Base-by-base conservation (phyloP, 257 asterid species). In the Plantago ovata region DNA sequence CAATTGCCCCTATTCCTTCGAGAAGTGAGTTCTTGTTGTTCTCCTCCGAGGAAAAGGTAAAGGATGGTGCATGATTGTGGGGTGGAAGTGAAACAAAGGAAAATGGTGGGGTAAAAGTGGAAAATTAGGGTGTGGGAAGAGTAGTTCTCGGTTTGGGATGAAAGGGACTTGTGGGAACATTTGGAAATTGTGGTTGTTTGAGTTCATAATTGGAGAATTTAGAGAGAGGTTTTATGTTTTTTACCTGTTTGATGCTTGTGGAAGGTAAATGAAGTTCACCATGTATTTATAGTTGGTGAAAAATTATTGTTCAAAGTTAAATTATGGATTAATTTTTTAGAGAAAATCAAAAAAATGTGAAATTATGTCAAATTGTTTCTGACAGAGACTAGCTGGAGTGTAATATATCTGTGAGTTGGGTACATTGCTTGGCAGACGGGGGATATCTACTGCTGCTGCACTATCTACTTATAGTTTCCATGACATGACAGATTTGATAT, bases 1-100 rank as follows among this genome's bases (percentile, higher is more conserved):
- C 96, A 20, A 88, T 79, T 13, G 95, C 96, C 14, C 81, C 96
- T 4, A 88, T 83, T 7, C 96, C 96, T 69, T 88, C 96, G 4
- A 88, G 96, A 56, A 67, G 36, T 49, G 54, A 14, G 43, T 53
- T 66, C 8, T 60, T 48, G 15, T 39, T n/a, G 40, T 32, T 1
- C 45, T 65, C 50, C 7, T 19, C 62, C 2, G 53, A 58, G 22
- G 16, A 33, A 7, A 40, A 14, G 44, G 51, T 12, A 33, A n/a
- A n/a, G 5, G 32, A 2, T 24, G 32, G 32, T 24, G 32, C 32
- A 24, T 18, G 20, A 53, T 41, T 13, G 16, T 13, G 11, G 38
- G 52, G 22, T 2, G 75, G 50, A 40, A 38, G n/a, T 13, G 73
- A 19, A 45, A 51, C 13, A 4, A 66, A 58, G 70, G 79, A 69